Base-by-base conservation (phyloP, 2,329 filamentous ascomycete species). In the Fusarium brevicatenulatum region DNA sequence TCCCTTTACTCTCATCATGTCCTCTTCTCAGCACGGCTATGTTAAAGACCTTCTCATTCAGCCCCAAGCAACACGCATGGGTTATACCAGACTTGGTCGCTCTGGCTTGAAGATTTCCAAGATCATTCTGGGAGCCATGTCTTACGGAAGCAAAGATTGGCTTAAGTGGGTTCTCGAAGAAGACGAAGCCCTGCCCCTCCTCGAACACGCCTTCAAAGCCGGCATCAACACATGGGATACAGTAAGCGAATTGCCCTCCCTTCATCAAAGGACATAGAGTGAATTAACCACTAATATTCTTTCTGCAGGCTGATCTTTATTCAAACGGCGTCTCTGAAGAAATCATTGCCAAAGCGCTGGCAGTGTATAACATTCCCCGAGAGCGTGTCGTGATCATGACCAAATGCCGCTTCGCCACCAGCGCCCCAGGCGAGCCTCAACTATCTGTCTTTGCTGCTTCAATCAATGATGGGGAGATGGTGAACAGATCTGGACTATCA, bases 251-350 rank as follows among this genome's bases (percentile, higher is more conserved):
- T 16, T 15, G 2, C 15, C 15, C 16, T 36, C 34, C 34, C 15
- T 36, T 36, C 34, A 8, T 36, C 15, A 36, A 36, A 9, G 15
- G 8, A 18, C 9, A 0, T 8, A 0, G 2, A 32, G 4, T n/a
- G n/a, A 3, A n/a, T 6, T n/a, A 4, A 32, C 7, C 15, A 18
- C 7, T 4, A 7, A 12, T 4, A 3, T 18, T 4, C 0, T 1
- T 18, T 34, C 5, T 25, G 1, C 11, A 53, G 34, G 19, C 34
- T 2, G 50, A 53, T 28, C 50, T 53, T 1, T 53, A 53, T 21
- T 39, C 50, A 0, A 53, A 53, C 1, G 23, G 50, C 0, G 34
- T 39, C 5, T 53, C 50, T 2, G 50, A 53, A 53, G 50, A 53
- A 53, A 53, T 53, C 2, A 28, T 53, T 0, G 34, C 50, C 23